Base-by-base conservation (phyloP, 192 early-diverging fungal species). In the Phlyctochytrium arcticum region DNA sequence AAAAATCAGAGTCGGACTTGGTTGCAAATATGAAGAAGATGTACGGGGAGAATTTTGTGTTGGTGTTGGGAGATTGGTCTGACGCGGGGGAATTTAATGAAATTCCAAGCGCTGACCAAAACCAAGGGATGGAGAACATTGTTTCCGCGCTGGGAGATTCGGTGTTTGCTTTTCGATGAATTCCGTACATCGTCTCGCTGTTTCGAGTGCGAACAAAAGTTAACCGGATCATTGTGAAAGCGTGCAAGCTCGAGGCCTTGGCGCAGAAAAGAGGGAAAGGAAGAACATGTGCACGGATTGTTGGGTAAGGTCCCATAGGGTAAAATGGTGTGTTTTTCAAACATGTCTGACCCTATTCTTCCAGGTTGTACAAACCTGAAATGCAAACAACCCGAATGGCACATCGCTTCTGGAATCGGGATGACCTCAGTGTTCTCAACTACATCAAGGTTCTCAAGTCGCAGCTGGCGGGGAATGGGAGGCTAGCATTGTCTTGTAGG, bases 41-140 rank as follows among this genome's bases (percentile, higher is more conserved):
- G 50, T 57, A 57, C 23, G 60, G 60, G n/a, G 54, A 62, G 26
- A 12, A 54, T 15, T 51, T 65, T 62, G 51, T 56, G 23, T 49
- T 65, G 29, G 62, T 65, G 24, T n/a, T 65, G 15, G 54, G 62
- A 19, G 54, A 65, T 31, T 65, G 62, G 62, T 57, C 27, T 34
- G 62, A 65, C 19, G 62, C 62, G 9, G 55, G 62, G 36, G 3
- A 51, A 19, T 32, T 51, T 21, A 8, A 57, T 26, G 32, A 54
- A 56, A 24, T 65, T 65, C 33, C 62, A 65, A 29, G 17, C 30
- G 10, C 56, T 51, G 24, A 19, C 29, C 30, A 65, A 62, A 32
- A 65, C 62, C 9, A 56, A 15, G 5, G 62, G 62, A 19, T 65
- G 19, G 10, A n/a, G 62, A 4, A 59, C 19, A 36, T 19, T 65